Evolutionary conservation across 495 filamentous ascomycete species (phyloP).

Genomic region (Aspergillus sparsus): DNA sequence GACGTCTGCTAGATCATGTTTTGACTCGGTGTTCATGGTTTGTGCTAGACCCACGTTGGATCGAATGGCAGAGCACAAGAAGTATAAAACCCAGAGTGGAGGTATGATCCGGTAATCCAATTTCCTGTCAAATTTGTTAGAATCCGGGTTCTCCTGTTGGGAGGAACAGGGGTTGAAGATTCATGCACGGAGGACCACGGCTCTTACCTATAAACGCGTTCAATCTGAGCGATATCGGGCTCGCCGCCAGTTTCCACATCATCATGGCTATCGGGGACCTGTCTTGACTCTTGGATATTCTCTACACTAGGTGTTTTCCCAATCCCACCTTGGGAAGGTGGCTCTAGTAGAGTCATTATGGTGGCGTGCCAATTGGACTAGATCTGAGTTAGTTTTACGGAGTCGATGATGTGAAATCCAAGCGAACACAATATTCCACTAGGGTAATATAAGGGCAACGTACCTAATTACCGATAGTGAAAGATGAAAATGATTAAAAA

Average conservation of each 20-base stretch:
- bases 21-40: slow-evolving; percentile 74
- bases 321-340: slow-evolving; percentile 9
- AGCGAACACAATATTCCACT: background rate
- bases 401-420: too few species aligned
- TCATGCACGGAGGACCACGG: background rate
- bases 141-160: background rate
- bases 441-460: background rate
- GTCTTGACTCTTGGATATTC: slow-evolving; percentile 30
- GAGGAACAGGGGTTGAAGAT: too few species aligned
- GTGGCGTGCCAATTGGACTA: background rate
- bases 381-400: background rate
- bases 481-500: background rate
- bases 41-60: slow-evolving; percentile 89
- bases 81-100: slow-evolving; percentile 92
- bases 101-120: slow-evolving; percentile 83
- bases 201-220: slow-evolving; percentile 44
- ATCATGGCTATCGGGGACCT: slow-evolving; percentile 23
- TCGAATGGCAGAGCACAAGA: slow-evolving; percentile 86
- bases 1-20: slow-evolving; percentile 68
- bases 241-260: slow-evolving; percentile 33
- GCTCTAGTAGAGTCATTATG: slow-evolving; percentile 19
- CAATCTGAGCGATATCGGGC: slow-evolving; percentile 38
- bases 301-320: slow-evolving; percentile 27
- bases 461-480: background rate
- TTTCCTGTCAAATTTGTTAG: slow-evolving; percentile 48